phyloP scores from a whole-genome alignment of 2,329 filamentous ascomycete genomes.

The Paecilomyces formosus region DNA sequence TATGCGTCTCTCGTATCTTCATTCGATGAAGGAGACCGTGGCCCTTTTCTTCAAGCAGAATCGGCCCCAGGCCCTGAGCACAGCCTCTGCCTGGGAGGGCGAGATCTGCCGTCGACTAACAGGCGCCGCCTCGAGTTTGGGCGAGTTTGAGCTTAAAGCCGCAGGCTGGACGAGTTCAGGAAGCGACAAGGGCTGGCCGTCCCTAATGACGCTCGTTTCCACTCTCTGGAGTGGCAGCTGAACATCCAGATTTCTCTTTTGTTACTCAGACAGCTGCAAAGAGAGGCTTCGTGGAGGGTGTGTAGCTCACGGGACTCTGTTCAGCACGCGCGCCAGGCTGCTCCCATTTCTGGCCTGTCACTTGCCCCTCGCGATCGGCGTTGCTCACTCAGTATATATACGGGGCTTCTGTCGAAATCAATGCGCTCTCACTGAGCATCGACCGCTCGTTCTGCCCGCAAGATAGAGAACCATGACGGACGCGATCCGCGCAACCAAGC shows the following conservation, averaged over 20 bases:
- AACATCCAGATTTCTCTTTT: background rate
- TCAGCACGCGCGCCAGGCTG: background rate
- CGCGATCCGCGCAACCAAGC: background rate
- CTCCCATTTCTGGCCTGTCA: background rate
- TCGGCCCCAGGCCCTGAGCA: background rate
- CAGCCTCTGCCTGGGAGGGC: background rate
- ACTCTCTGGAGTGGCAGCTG: background rate
- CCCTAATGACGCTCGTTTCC: background rate
- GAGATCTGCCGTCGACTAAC: background rate
- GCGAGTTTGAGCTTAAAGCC: background rate
- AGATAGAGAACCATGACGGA: background rate
- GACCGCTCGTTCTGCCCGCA: background rate
- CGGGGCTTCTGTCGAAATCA: background rate
- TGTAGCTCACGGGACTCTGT: background rate
- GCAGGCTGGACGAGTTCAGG: background rate
- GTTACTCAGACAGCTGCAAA: background rate
- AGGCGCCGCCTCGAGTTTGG: background rate
- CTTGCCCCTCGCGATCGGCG: background rate
- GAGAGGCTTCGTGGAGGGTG: background rate
- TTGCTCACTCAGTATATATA: background rate
- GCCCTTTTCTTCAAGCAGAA: background rate
- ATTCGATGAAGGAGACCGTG: background rate
- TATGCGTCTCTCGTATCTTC: background rate
- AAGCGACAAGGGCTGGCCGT: background rate
- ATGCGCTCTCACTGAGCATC: background rate